Evolutionary conservation across 352 stramenopile species (phyloP), one percentile per base, ranked within the genome.

Genomic region (Globisporangium cylindrosporum): DNA sequence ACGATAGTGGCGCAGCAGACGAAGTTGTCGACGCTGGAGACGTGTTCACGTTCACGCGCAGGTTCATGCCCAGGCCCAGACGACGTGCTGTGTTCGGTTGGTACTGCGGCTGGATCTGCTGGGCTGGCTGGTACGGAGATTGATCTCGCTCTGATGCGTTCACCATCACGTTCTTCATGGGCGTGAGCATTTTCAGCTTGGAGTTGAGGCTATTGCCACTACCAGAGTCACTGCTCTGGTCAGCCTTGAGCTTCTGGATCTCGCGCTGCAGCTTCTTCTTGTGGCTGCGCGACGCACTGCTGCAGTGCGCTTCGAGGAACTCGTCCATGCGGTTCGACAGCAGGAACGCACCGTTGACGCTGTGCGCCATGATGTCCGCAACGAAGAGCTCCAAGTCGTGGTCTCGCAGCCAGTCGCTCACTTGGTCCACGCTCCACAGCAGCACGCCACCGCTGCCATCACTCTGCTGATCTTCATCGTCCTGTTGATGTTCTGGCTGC

Each of bases 181-280:
- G 27, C 18, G 54, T 59, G 27, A 59, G 18, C 18, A 59, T 48
- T 10, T 9, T 56, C 27, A 34, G 25, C n/a, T 56, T 72, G 12
- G 22, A 4, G 14, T 59, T 56, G 38, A 55, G 56, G 20, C 25
- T 9, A 20, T 9, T 20, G 12, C 24, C n/a, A 25, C 24, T 15
- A 25, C 29, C 32, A 32, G 8, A 12, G 22, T 53, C 24, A 10
- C 66, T 9, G 1, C 59, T 51, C 5, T 71, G 46, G 22, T 77
- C 68, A 14, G 59, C 65, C 49, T 86, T 78, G n/a, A 95, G 74
- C 57, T 93, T 93, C 46, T 90, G 80, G 59, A 91, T 84, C 67
- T 95, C 87, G 7, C 87, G 81, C 66, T 80, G 73, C 32, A 95
- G 66, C 51, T 93, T 93, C 70, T 92, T 92, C 70, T 92, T 92